Percentiles rank a stretch among this genome's conserved stretches.
Conservation (phyloP, 169 alveolate species). For the Eimeria necatrix region DNA sequence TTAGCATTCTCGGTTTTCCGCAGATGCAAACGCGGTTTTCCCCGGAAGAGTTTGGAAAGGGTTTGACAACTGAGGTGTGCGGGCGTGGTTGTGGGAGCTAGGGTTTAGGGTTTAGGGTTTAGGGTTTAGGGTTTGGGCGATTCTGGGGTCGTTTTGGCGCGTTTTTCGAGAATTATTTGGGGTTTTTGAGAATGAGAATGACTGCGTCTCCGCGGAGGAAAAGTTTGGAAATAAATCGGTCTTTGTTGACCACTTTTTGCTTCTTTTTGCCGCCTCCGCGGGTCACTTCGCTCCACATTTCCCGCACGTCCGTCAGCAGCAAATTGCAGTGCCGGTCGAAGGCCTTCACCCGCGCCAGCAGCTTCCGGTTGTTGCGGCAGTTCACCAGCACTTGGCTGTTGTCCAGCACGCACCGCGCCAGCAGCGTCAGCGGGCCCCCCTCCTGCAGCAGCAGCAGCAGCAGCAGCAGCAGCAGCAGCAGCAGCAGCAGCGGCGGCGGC, state of each 20-base stretch:
- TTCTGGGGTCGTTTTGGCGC: no score
- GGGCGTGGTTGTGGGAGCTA: no score
- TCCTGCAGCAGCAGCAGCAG: constrained; percentile 81
- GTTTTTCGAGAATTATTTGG: constrained; percentile 90
- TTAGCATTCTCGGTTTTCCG: no score
- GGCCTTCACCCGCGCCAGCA: constrained; percentile 98
- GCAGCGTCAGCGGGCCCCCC: constrained; percentile 97
- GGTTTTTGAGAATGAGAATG: constrained; percentile 96
- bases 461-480: no score
- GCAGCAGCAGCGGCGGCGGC: no score
- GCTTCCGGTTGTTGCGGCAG: constrained; percentile 98
- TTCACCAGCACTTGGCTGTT: constrained; percentile 97
- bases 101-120: no score
- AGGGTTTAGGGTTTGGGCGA: no score
- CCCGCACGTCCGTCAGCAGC: constrained; percentile 98
- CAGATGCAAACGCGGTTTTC: no score
- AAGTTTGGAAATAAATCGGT: constrained; percentile 96
- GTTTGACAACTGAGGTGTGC: no score
- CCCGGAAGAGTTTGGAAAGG: no score
- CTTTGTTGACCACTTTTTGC: constrained; percentile 95
- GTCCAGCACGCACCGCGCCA: constrained; percentile 97
- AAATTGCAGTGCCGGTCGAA: constrained; percentile 99
- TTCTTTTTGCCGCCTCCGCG: constrained; percentile 94
- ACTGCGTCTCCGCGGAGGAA: constrained; percentile 99
- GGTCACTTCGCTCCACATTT: constrained; percentile 98